Base-by-base conservation (phyloP, 169 alveolate species). In the Cryptosporidium sp. region DNA sequence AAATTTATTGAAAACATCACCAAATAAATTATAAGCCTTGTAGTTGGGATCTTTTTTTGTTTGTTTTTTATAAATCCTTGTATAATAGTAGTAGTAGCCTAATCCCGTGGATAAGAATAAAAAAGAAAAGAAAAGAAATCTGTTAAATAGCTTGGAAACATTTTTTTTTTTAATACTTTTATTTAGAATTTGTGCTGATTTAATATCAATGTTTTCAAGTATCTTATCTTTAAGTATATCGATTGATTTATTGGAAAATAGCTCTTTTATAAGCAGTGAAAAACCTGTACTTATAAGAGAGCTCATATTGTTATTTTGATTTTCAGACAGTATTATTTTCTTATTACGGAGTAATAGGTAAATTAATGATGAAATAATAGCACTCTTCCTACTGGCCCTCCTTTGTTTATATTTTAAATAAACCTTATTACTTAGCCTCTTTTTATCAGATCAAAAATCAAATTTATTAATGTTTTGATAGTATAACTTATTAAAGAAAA, bases 51-150 rank as follows among this genome's bases (percentile, higher is more conserved):
- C 37, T 12, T 35, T 35, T n/a, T 73, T 69, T 23, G 62, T 14
- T 31, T 58, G 59, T 35, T 73, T 73, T 59, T 73, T 73, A 26
- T 59, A 37, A 35, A 65, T 21, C 31, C 7, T 65, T 37, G 51
- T 37, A 29, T 55, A 80, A 6, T 55, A 80, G 89, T 58, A 75
- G 39, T 80, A 80, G 37, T 61, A 41, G 0, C 75, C 73, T 31
- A 80, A 23, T 23, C 89, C 89, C 35, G 41, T 26, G 6, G 68
- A 62, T 23, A 62, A 35, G 1, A 80, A 37, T 16, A 80, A 14
- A 18, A 65, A 9, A 29, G 89, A 80, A 29, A 80, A 41, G 33
- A 61, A 31, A 4, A 67, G 16, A 18, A 41, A 62, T 41, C 74
- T 43, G 52, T 62, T 80, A 41, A 80, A 80, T 23, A 65, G 8